Base-by-base conservation (phyloP, 768 basidiomycete genomes). In the Mycena floridula region DNA sequence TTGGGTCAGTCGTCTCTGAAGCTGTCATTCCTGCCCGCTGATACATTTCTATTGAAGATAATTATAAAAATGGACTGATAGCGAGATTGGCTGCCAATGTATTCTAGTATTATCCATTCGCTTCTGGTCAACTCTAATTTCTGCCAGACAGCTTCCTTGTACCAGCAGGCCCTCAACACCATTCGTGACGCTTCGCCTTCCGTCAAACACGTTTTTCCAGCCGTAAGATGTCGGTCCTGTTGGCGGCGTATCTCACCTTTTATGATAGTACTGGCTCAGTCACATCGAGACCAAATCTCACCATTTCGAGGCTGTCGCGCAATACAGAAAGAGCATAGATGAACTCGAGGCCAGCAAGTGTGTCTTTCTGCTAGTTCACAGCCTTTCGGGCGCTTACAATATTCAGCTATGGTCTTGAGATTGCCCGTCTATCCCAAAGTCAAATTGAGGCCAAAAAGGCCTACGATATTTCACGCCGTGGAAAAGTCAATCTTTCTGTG, bases 301-400 rank as follows among this genome's bases (percentile, higher is more conserved):
- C 38, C 95, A 99, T 63, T 99, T 99, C 56, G 72, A 74, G 37
- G 91, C 92, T 3, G 95, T 90, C 4, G 79, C 95, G 4, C 88
- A 91, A 55, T 91, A 85, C 56, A 74, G 95, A 37, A 85, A 92
- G 62, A 86, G 88, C 58, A 71, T 89, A 43, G 94, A 95, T 37
- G 94, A 97, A 54, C 74, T 88, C 18, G 91, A 84, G 59, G 74
- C 75, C 25, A 82, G 76, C 69, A 77, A 76, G 85, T 86, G 47
- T 48, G 72, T 53, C 36, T 26, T 25, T 47, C 25, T 39, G 25
- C 37, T 43, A 7, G 37, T 45, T 36, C 11, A 7, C 11, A 20
- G 18, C 27, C n/a, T n/a, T n/a, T n/a, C n/a, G n/a, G n/a, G 21
- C 20, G 11, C 7, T 18, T 24, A 35, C 32, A 32, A 50, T 46